Evolutionary conservation across 2,329 filamentous ascomycete genomes (phyloP).

Genomic region (Sporothrix schenckii): DNA sequence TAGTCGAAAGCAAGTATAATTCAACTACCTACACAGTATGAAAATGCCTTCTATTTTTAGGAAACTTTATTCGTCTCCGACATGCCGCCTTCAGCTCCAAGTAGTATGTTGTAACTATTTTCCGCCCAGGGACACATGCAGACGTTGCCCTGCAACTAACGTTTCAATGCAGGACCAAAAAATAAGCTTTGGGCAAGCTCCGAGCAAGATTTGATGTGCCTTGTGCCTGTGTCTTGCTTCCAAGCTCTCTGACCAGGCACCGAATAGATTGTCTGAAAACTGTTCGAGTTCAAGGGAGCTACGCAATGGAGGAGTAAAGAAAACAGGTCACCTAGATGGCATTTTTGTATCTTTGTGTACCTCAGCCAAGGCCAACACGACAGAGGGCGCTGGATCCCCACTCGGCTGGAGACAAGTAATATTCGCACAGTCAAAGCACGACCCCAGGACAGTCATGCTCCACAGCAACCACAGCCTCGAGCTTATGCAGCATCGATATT

Average conservation of each 20-base stretch:
- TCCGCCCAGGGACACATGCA: neutral
- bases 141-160: slow-evolving; percentile 10
- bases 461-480: neutral
- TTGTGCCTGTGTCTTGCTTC: slow-evolving; percentile 1
- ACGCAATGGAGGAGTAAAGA: neutral
- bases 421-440: too few relatives aligned
- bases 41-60: slow-evolving; percentile 12
- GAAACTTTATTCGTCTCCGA: neutral
- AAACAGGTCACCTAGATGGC: neutral
- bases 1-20: neutral
- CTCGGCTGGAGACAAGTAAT: slow-evolving; percentile 8
- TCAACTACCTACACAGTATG: neutral
- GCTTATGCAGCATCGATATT: neutral
- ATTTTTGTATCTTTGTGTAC: neutral
- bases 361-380: neutral
- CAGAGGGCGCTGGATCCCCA: neutral
- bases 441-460: neutral
- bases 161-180: slow-evolving; percentile 19
- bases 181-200: slow-evolving; percentile 1
- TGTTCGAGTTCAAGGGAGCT: neutral
- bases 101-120: too few relatives aligned
- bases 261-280: neutral
- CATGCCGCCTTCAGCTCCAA: neutral
- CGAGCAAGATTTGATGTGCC: neutral
- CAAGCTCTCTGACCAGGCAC: neutral